Base-by-base conservation (phyloP, 148 eudicot genomes). In the Amaranthus cruentus region DNA sequence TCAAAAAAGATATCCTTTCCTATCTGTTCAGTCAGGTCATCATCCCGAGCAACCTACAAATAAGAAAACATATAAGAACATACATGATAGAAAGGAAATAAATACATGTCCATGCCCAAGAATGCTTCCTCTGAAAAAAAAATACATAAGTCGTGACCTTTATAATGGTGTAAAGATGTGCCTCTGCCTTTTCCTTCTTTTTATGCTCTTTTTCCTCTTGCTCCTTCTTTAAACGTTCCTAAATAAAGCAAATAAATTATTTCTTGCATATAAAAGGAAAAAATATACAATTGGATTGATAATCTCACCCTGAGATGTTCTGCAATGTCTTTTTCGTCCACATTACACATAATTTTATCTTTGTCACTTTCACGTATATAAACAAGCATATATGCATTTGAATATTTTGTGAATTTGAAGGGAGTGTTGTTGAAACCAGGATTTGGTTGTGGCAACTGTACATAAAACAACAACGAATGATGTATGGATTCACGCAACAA, bases 301-400 rank as follows among this genome's bases (percentile, higher is more conserved):
- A 54, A 51, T 60, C 81, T 81, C 85, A 95, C 98, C 87, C 89
- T 81, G 14, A 95, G 93, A 80, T 95, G 98, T 73, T 88, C 90
- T 57, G 98, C 98, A 72, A 91, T 86, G 74, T 95, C 98, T 81
- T 95, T 91, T 82, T 95, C 98, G 70, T 95, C 98, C 79, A 94
- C 97, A 68, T 91, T 79, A 73, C 98, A 94, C 79, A 94, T 83
- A 65, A 91, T 90, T 75, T 91, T 91, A 18, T 95, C 98, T 81
- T 87, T 91, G 83, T 95, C 98, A 78, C 89, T 88, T 82, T 85
- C 93, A 38, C 98, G 96, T 76, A 95, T 90, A 75, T 95, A 95
- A 13, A 95, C 98, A 81, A 95, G 89, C 98, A 95, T 95, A 84
- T 95, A 95, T 42, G 98, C 98, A 82, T 95, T 95, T 71, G 98